Conservation (phyloP, 495 filamentous ascomycete species). For the Collariella sp. region DNA sequence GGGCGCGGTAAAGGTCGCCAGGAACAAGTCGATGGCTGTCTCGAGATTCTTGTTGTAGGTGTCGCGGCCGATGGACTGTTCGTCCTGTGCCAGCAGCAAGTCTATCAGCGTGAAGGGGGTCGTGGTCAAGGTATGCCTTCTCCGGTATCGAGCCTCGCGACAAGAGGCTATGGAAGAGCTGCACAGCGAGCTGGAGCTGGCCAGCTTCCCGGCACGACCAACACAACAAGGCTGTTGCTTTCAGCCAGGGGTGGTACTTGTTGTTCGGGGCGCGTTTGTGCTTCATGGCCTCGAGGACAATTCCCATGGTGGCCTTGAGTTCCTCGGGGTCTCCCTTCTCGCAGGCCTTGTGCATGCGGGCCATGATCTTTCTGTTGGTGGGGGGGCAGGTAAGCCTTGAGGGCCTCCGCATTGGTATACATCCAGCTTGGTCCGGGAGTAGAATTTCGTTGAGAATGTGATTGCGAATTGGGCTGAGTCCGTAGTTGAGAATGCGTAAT, state of each 20-base stretch:
- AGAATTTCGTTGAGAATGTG: too few relatives aligned
- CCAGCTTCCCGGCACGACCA: constrained; percentile 24
- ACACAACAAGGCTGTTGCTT: constrained; percentile 31
- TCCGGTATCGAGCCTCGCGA: constrained; percentile 26
- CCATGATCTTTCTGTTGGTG: constrained; percentile 11
- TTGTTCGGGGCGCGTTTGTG: constrained; percentile 14
- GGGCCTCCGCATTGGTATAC: background rate
- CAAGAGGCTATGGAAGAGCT: constrained; percentile 25
- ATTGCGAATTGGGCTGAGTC: background rate
- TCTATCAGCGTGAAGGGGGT: constrained; percentile 29
- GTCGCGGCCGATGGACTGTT: background rate
- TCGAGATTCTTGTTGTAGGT: constrained; percentile 12
- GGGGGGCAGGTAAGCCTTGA: constrained; percentile 8
- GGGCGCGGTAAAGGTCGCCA: constrained; percentile 26
- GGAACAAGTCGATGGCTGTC: constrained; percentile 27
- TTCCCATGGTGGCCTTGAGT: constrained; percentile 18
- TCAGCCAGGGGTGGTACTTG: constrained; percentile 21
- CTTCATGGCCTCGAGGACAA: constrained; percentile 17
- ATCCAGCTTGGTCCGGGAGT: constrained; percentile 1
- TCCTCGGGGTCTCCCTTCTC: constrained; percentile 10
- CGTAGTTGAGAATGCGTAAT: too few relatives aligned
- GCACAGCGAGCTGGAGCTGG: constrained; percentile 24
- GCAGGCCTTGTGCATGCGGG: constrained; percentile 14
- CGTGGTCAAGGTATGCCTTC: constrained; percentile 25
- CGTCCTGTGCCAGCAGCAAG: constrained; percentile 13